Conservation (phyloP, 768 basidiomycete species). For the Pulveroboletus sp. region DNA sequence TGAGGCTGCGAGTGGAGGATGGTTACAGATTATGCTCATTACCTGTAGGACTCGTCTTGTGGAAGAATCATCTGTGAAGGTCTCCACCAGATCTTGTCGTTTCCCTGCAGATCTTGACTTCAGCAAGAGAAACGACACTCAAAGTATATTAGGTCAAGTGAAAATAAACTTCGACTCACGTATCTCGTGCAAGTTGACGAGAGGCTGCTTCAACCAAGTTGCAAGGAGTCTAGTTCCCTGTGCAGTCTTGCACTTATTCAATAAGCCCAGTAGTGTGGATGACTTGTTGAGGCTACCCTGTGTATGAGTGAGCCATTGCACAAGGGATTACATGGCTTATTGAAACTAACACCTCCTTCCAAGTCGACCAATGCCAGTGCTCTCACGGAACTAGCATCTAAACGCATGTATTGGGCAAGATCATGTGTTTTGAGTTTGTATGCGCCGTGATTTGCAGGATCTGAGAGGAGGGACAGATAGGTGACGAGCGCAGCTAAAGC, state of each 20-base stretch:
- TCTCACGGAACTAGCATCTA: conserved; percentile 90
- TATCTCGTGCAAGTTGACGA: conserved; percentile 92
- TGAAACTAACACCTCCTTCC: conserved; percentile 37
- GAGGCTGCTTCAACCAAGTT: conserved; percentile 93
- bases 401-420: conserved; percentile 88
- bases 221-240: conserved; percentile 87
- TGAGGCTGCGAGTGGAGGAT: neutral
- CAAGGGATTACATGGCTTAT: neutral
- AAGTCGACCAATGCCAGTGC: conserved; percentile 83
- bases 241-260: conserved; percentile 95
- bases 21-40: neutral
- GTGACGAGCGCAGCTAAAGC: conserved; percentile 76
- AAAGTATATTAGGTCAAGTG: neutral
- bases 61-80: conserved; percentile 75
- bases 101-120: conserved; percentile 46
- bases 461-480: conserved; percentile 77
- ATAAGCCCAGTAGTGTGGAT: conserved; percentile 79
- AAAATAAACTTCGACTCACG: conserved; percentile 42
- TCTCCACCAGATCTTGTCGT: conserved; percentile 83
- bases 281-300: conserved; percentile 68
- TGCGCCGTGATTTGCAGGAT: conserved; percentile 71
- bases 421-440: conserved; percentile 86
- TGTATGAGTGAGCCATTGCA: neutral
- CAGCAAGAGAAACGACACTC: neutral
- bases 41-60: conserved; percentile 73